Conservation (phyloP, 805 yeast species). For the Yarrowia osloensis region DNA sequence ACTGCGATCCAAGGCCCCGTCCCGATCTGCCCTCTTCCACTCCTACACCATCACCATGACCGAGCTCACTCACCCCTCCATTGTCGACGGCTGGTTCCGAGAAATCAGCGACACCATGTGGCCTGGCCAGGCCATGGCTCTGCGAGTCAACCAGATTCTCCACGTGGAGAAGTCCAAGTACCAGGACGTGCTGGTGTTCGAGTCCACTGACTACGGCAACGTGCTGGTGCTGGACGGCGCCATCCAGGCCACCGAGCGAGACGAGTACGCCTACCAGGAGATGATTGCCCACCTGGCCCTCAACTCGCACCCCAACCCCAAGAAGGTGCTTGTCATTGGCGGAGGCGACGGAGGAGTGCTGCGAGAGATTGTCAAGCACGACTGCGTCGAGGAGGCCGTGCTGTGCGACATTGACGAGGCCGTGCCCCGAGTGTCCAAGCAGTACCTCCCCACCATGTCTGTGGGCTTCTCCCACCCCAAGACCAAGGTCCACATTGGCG, state of each 20-base stretch:
- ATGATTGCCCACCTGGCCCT: conserved; percentile 95
- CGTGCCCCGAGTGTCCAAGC: conserved; percentile 81
- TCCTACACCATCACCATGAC: conserved; percentile 28
- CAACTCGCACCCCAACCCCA: conserved; percentile 92
- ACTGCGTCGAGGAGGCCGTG: conserved; percentile 80
- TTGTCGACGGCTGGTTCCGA: conserved; percentile 75
- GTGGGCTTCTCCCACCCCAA: conserved; percentile 83
- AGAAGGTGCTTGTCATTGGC: conserved; percentile 90
- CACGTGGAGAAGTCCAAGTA: conserved; percentile 66
- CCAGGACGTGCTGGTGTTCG: conserved; percentile 88
- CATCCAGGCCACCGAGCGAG: conserved; percentile 95
- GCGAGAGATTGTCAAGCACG: conserved; percentile 91
- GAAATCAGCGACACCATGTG: conserved; percentile 70
- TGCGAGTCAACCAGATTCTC: conserved; percentile 64
- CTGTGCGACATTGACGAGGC: conserved; percentile 95
- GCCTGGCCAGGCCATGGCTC: conserved; percentile 83
- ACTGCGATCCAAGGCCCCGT: conserved; percentile 5
- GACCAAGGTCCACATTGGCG: conserved; percentile 88
- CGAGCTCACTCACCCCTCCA: conserved; percentile 41
- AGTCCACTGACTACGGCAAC: conserved; percentile 91
- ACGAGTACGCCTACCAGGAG: conserved; percentile 92
- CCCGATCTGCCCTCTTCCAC: neutral
- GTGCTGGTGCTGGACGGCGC: conserved; percentile 93
- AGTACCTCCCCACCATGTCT: conserved; percentile 86
- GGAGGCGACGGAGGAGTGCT: conserved; percentile 99